A percentile compares a stretch with the other conserved stretches of the same genome.
Evolutionary conservation across 805 yeast genomes (phyloP).

Genomic region (Sugiyamaella qingdaonensis): DNA sequence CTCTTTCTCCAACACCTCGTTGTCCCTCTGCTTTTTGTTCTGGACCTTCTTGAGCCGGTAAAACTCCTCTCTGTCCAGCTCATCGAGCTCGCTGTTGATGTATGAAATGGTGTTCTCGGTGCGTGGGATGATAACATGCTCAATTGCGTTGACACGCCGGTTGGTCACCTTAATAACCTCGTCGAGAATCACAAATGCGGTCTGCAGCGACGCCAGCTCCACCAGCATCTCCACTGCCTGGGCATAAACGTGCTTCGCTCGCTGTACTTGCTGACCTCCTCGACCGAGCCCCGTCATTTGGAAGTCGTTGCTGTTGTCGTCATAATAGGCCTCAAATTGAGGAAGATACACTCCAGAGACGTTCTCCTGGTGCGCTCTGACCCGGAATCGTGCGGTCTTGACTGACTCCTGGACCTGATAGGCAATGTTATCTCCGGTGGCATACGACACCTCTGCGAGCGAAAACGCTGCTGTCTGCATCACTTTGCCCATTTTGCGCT

Average conservation of each 20-base stretch:
- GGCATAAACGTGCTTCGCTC: slow-evolving; percentile 88
- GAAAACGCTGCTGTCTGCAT: slow-evolving; percentile 99
- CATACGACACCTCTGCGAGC: slow-evolving; percentile 93
- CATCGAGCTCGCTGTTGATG: slow-evolving; percentile 94
- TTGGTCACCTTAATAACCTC: slow-evolving; percentile 97
- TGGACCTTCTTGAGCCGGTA: slow-evolving; percentile 95
- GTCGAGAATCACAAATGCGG: slow-evolving; percentile 93
- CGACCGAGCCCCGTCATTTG: slow-evolving; percentile 95
- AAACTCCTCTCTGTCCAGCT: slow-evolving; percentile 96
- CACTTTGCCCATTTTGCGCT: slow-evolving; percentile 95
- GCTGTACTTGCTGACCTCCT: slow-evolving; percentile 97
- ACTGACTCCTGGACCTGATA: slow-evolving; percentile 96
- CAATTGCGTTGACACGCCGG: slow-evolving; percentile 97
- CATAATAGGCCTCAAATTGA: slow-evolving; percentile 79
- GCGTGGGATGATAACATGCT: slow-evolving; percentile 95
- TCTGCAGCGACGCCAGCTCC: slow-evolving; percentile 91
- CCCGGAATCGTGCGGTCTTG: slow-evolving; percentile 79
- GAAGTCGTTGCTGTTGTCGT: slow-evolving; percentile 86
- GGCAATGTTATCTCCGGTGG: slow-evolving; percentile 93
- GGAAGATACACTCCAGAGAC: slow-evolving; percentile 95
- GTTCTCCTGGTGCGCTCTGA: slow-evolving; percentile 88
- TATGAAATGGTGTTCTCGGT: slow-evolving; percentile 91
- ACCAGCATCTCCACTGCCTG: slow-evolving; percentile 96
- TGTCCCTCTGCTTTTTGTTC: slow-evolving; percentile 83
- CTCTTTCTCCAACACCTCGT: slow-evolving; percentile 53